Evolutionary conservation across 176 grass and related monocot genomes (phyloP).

Genomic region (Thinopyrum elongatum): DNA sequence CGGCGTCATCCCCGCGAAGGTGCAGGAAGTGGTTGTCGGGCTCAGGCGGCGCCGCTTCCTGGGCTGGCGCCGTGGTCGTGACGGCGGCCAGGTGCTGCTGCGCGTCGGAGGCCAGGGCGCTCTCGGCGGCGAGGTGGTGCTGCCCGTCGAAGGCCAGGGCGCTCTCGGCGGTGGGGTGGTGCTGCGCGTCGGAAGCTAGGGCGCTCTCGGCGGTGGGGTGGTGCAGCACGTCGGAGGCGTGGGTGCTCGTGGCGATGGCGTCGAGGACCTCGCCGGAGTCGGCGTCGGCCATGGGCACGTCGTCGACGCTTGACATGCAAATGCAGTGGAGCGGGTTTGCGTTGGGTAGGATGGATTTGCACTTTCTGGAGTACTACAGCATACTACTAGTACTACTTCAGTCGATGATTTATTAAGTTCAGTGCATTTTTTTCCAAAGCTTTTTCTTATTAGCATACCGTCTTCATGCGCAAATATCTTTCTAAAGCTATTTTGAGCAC

Average conservation of each 20-base stretch:
- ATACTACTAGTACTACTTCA: too few relatives aligned
- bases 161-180: background rate
- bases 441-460: too few relatives aligned
- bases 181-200: background rate
- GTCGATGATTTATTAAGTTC: too few relatives aligned
- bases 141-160: slow-evolving; percentile 2
- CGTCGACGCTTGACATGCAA: background rate
- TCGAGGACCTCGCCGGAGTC: slow-evolving; percentile 19
- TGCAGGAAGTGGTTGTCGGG: slow-evolving; percentile 14
- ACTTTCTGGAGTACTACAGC: too few relatives aligned
- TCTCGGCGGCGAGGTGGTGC: background rate
- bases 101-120: slow-evolving; percentile 2
- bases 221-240: background rate
- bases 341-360: too few relatives aligned
- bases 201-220: background rate
- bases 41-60: background rate
- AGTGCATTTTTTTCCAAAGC: too few relatives aligned
- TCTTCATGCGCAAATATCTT: too few relatives aligned
- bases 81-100: background rate
- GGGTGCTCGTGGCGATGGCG: background rate
- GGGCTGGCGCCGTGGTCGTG: slow-evolving; percentile 1
- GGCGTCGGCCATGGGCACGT: background rate
- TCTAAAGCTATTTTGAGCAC: too few relatives aligned
- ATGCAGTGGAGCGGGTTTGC: too few relatives aligned
- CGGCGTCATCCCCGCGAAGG: background rate